Conservation (phyloP, 1,284 basidiomycete genomes). For the Papiliotrema fonsecae region DNA sequence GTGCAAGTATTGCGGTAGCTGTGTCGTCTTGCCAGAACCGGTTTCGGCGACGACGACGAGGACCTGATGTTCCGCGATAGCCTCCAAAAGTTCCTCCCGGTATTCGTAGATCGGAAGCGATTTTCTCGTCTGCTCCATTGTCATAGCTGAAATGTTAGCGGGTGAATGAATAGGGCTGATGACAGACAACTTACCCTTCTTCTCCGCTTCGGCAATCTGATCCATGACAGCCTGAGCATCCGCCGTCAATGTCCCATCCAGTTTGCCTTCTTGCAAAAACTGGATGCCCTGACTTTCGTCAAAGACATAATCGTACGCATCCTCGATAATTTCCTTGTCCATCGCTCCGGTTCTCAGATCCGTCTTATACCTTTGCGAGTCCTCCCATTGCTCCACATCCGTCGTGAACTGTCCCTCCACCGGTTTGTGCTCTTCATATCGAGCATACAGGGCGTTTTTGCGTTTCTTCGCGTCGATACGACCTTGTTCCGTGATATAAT, state of each 20-base stretch:
- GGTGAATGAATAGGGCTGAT: neutral
- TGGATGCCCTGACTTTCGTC: conserved; percentile 96
- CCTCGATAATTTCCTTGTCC: conserved; percentile 74
- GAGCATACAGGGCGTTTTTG: conserved; percentile 84
- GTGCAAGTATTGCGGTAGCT: conserved; percentile 95
- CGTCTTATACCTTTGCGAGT: conserved; percentile 81
- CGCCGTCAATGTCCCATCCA: conserved; percentile 74
- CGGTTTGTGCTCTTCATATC: conserved; percentile 77
- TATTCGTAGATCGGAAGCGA: conserved; percentile 84
- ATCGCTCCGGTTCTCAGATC: conserved; percentile 82
- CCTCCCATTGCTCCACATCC: conserved; percentile 95
- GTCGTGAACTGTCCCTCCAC: conserved; percentile 84
- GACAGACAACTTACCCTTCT: conserved; percentile 60
- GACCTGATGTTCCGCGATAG: conserved; percentile 85
- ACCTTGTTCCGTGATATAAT: conserved; percentile 98
- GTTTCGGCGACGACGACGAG: conserved; percentile 90
- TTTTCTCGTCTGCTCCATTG: conserved; percentile 86
- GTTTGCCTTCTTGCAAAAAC: conserved; percentile 80
- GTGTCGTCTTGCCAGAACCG: conserved; percentile 96
- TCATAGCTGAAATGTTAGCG: conserved; percentile 57
- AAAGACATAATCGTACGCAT: conserved; percentile 93
- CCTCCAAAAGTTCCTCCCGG: conserved; percentile 79
- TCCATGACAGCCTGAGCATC: conserved; percentile 79
- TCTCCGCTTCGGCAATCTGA: conserved; percentile 88
- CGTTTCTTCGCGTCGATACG: conserved; percentile 97